Evolutionary conservation across 192 early-diverging fungal genomes (phyloP).

Genomic region (Gigaspora rosea): DNA sequence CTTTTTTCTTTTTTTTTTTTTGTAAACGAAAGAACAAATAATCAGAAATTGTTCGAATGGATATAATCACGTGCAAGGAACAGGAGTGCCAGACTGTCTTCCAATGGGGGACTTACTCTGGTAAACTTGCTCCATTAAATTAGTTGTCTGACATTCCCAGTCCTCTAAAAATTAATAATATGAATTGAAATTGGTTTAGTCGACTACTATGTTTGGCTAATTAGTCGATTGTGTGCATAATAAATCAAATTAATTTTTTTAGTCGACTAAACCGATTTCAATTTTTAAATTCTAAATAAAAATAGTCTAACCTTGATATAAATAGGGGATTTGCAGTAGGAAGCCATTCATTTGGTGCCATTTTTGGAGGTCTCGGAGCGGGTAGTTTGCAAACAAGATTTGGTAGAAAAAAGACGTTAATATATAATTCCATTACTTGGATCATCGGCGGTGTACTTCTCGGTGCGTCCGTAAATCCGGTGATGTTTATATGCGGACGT

Average conservation of each 20-base stretch:
- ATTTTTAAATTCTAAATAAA: not conserved
- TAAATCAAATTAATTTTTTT: too few species aligned
- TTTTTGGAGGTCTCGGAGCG: conserved; percentile 57
- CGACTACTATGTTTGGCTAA: too few species aligned
- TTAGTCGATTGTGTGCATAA: too few species aligned
- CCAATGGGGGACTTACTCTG: conserved; percentile 41
- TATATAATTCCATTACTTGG: conserved; percentile 70
- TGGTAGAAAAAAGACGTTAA: conserved; percentile 60
- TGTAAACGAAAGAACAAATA: not conserved
- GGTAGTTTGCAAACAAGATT: conserved; percentile 51
- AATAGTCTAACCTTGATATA: not conserved
- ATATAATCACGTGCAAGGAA: not conserved
- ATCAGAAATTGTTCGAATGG: conserved; percentile 31
- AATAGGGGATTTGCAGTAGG: conserved; percentile 49
- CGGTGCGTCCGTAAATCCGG: conserved; percentile 57
- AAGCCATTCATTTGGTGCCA: conserved; percentile 56
- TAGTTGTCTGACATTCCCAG: too few species aligned
- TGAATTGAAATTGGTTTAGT: too few species aligned
- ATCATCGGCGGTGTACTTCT: conserved; percentile 67
- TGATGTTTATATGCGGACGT: conserved; percentile 74
- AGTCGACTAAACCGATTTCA: not conserved
- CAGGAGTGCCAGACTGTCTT: conserved; percentile 36
- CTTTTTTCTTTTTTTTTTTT: not conserved
- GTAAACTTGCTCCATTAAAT: conserved; percentile 18
- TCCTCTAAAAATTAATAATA: too few species aligned